Evolutionary conservation across 176 grass and related monocot genomes (phyloP).

Genomic region (Aechmea fasciata): DNA sequence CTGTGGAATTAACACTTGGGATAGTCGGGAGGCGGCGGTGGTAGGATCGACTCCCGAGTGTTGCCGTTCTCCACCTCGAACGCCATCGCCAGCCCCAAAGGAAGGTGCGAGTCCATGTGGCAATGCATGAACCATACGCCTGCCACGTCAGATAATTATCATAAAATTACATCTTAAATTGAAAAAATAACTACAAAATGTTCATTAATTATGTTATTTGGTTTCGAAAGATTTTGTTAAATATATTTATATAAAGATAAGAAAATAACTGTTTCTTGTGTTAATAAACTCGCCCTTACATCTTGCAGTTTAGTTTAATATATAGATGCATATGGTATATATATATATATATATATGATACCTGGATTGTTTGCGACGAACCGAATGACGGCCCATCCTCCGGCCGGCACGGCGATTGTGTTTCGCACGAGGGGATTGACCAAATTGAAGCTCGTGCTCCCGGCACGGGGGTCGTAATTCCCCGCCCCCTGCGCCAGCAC

Average conservation of each 20-base stretch:
- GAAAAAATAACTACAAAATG: too few relatives aligned
- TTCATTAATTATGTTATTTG: too few relatives aligned
- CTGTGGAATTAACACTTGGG: too few relatives aligned
- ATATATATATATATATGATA: neutral
- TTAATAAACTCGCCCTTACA: too few relatives aligned
- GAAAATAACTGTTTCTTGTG: too few relatives aligned
- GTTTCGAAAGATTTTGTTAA: too few relatives aligned
- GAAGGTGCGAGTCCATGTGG: slow-evolving; percentile 19
- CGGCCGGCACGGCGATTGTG: slow-evolving; percentile 56
- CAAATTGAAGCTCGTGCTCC: slow-evolving; percentile 37
- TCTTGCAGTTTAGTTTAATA: too few relatives aligned
- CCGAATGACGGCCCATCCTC: slow-evolving; percentile 66
- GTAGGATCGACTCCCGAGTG: slow-evolving; percentile 30
- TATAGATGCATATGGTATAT: too few relatives aligned
- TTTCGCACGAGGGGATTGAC: slow-evolving; percentile 58
- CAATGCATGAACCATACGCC: slow-evolving; percentile 33
- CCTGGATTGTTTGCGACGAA: slow-evolving; percentile 76
- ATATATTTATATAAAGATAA: too few relatives aligned
- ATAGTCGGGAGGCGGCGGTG: slow-evolving; percentile 6
- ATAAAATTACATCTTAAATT: too few relatives aligned
- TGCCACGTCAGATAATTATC: neutral
- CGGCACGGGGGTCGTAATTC: slow-evolving; percentile 26
- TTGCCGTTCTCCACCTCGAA: slow-evolving; percentile 41
- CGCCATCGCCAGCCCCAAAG: slow-evolving; percentile 8
- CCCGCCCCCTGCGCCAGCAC: slow-evolving; percentile 62